phyloP scores from a whole-genome alignment of 2,329 filamentous ascomycete species.

The Onygenales sp. region DNA sequence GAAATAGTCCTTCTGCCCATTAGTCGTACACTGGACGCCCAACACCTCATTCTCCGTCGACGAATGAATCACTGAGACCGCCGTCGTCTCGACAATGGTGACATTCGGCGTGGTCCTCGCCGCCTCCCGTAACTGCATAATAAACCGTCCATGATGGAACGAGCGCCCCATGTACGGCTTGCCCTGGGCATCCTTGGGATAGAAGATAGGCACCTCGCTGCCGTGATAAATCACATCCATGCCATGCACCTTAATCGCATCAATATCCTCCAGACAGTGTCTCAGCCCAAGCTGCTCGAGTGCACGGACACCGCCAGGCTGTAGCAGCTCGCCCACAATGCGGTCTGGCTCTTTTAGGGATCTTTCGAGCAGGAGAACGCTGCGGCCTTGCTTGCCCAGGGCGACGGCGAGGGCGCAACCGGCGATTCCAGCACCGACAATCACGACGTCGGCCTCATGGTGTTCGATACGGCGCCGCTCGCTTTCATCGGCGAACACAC shows the following conservation, averaged over 20 bases:
- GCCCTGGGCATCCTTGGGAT: conserved; percentile 51
- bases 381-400: conserved; percentile 79
- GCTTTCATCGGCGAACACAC: conserved; percentile 11
- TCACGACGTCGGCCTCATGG: conserved; percentile 69
- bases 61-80: conserved; percentile 62
- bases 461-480: conserved; percentile 43
- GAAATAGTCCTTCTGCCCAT: conserved; percentile 61
- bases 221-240: conserved; percentile 82
- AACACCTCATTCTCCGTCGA: conserved; percentile 62
- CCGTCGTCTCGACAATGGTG: conserved; percentile 83
- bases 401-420: conserved; percentile 80
- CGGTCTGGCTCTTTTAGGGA: conserved; percentile 88
- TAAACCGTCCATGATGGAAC: conserved; percentile 94
- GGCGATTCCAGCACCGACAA: conserved; percentile 84
- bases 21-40: conserved; percentile 68
- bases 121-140: conserved; percentile 67
- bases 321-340: conserved; percentile 90
- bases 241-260: conserved; percentile 70
- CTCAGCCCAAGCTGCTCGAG: conserved; percentile 70
- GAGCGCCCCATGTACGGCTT: conserved; percentile 58
- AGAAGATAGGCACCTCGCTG: conserved; percentile 64
- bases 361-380: conserved; percentile 79
- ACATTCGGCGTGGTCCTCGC: conserved; percentile 72
- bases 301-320: conserved; percentile 80
- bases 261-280: conserved; percentile 80